Conservation (phyloP, 371 early-diverging fungal species). For the Apophysomyces trapeziformis region DNA sequence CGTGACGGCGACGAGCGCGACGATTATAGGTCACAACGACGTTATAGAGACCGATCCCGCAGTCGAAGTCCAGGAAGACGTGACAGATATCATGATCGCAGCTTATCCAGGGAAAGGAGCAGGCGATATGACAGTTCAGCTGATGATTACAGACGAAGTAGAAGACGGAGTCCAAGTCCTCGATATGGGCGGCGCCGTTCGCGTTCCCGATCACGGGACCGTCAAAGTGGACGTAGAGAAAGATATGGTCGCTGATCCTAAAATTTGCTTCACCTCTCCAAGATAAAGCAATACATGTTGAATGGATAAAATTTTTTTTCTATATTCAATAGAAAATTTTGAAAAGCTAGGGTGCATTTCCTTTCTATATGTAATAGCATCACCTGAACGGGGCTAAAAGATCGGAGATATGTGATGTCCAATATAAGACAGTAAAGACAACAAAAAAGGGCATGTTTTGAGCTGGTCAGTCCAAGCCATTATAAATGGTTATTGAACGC, state of each 20-base stretch:
- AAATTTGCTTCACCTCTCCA: too few relatives aligned
- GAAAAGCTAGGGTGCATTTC: too few relatives aligned
- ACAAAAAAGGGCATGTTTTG: too few relatives aligned
- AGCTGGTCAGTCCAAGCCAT: too few relatives aligned
- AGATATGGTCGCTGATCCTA: not conserved
- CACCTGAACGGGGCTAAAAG: too few relatives aligned
- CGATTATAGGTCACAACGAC: not conserved
- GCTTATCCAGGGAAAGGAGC: not conserved
- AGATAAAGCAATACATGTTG: too few relatives aligned
- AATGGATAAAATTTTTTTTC: too few relatives aligned
- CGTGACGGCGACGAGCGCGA: not conserved
- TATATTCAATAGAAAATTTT: too few relatives aligned
- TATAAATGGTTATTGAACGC: too few relatives aligned
- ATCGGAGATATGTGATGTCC: too few relatives aligned
- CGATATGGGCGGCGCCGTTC: not conserved
- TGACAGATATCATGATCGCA: not conserved
- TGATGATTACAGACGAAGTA: not conserved
- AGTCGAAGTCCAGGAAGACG: constrained; percentile 2
- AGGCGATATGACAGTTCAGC: not conserved
- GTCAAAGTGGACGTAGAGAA: not conserved
- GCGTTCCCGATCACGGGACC: not conserved
- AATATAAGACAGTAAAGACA: too few relatives aligned
- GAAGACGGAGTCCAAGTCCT: constrained; percentile 3
- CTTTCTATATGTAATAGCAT: too few relatives aligned
- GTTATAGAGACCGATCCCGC: not conserved